Base-by-base conservation (phyloP, 2,329 filamentous ascomycete genomes). In the Emydomyces testavorans region DNA sequence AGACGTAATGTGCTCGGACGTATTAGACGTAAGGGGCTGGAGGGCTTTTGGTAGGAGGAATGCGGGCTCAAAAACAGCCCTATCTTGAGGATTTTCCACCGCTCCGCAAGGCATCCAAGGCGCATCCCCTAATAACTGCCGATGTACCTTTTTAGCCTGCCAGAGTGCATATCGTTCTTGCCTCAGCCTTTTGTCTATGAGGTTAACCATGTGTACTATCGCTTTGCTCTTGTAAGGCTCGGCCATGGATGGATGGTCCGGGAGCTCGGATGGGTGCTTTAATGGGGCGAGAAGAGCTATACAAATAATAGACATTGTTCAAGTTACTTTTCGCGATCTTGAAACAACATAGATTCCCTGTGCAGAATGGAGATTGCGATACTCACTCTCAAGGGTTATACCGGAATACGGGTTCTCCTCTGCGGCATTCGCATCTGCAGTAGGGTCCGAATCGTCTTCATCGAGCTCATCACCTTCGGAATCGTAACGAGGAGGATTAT, bases 381-480 rank as follows among this genome's bases (percentile, higher is more conserved):
- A n/a, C 70, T 49, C 60, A 79, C 76, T 66, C 67, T 79, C 75
- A 16, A 80, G 60, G 16, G 67, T 68, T 51, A 79, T 73, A 21
- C 75, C 74, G 46, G 70, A 72, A 53, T 80, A 82, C 0, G 78
- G 75, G 57, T 82, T 77, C 53, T 79, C 77, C 55, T 78, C 75
- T 21, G 72, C 69, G 37, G 74, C 74, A 38, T 71, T 68, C 18
- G 73, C 71, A 56, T 76, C 74, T n/a, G 73, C 74, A 49, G 77
- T 74, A 42, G 74, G 71, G 55, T 77, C 73, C 56, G 73, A 73
- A 58, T 78, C 75, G 50, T 75, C 72, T 18, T 72, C 70, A 29
- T 78, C 75, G 40, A 80, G 68, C 51, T 80, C 72, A 53, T 79
- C 77, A 46, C 79, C 79, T 58, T 82, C 76, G n/a, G 74, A 75